Conservation (phyloP, 768 basidiomycete genomes). For the Leucocoprinus leucothites region DNA sequence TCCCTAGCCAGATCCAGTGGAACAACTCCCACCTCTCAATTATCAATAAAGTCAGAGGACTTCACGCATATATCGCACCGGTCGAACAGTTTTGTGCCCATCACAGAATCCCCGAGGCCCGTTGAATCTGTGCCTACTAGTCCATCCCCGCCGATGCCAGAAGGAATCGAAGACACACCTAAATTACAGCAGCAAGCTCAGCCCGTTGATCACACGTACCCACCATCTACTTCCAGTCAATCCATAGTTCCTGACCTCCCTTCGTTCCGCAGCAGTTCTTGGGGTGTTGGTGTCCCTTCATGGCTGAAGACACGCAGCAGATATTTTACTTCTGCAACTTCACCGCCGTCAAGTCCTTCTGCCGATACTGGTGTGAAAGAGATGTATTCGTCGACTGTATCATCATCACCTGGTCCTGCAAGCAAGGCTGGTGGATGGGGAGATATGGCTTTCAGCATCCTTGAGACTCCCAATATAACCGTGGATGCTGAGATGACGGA, state of each 20-base stretch:
- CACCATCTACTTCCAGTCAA: slow-evolving; percentile 61
- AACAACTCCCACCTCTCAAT: slow-evolving; percentile 22
- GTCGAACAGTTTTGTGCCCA: slow-evolving; percentile 57
- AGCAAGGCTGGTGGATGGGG: slow-evolving; percentile 36
- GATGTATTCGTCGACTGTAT: slow-evolving; percentile 47
- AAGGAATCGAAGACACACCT: slow-evolving; percentile 14
- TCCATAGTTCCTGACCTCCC: slow-evolving; percentile 43
- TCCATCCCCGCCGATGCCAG: slow-evolving; percentile 5
- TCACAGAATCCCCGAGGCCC: slow-evolving; percentile 44
- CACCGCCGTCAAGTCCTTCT: slow-evolving; percentile 23
- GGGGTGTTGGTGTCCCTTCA: slow-evolving; percentile 68
- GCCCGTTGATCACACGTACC: slow-evolving; percentile 68
- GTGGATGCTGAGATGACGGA: slow-evolving; percentile 63
- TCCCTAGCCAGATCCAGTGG: slow-evolving; percentile 25
- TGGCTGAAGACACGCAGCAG: slow-evolving; percentile 60
- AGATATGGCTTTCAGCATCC: slow-evolving; percentile 76
- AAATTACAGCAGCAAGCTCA: slow-evolving; percentile 17
- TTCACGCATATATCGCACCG: slow-evolving; percentile 68
- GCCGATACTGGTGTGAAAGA: slow-evolving; percentile 48
- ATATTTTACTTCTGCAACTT: slow-evolving; percentile 25
- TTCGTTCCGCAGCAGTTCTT: slow-evolving; percentile 46
- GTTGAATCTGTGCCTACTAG: slow-evolving; percentile 8
- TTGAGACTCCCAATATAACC: slow-evolving; percentile 66
- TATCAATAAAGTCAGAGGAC: slow-evolving; percentile 47
- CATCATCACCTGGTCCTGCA: slow-evolving; percentile 23